phyloP scores from a whole-genome alignment of 768 basidiomycete genomes.

The Mycena metata region DNA sequence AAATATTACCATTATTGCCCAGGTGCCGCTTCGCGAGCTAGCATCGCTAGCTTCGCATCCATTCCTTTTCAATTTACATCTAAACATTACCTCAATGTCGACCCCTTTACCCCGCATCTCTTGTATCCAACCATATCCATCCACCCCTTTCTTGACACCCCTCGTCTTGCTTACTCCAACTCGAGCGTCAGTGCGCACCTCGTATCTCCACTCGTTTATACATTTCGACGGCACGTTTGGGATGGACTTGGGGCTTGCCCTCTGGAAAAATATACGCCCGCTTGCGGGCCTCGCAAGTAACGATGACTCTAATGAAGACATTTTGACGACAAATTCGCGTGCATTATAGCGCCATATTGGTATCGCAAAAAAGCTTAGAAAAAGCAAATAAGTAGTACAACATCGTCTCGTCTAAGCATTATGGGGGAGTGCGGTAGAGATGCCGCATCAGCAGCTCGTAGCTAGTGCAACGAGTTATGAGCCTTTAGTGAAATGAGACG shows the following conservation, averaged over 20 bases:
- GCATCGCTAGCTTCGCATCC: constrained; percentile 32
- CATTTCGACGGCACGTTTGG: constrained; percentile 14
- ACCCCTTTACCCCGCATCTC: constrained; percentile 10
- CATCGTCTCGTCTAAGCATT: constrained; percentile 30
- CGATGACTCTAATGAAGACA: constrained; percentile 25
- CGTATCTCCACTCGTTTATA: constrained; percentile 36
- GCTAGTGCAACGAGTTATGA: constrained; percentile 43
- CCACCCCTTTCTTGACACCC: constrained; percentile 33
- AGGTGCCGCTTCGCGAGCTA: constrained; percentile 33
- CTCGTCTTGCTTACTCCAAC: constrained; percentile 36
- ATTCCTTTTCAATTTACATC: constrained; percentile 31
- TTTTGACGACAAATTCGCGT: constrained; percentile 24
- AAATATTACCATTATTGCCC: constrained; percentile 39
- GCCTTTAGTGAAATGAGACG: not conserved
- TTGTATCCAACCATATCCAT: constrained; percentile 20
- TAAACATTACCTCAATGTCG: constrained; percentile 10
- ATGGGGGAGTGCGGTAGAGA: constrained; percentile 53
- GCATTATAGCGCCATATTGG: constrained; percentile 2
- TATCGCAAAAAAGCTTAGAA: constrained; percentile 13
- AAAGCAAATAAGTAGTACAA: constrained; percentile 39
- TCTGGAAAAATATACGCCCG: constrained; percentile 7
- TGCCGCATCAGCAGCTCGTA: constrained; percentile 71
- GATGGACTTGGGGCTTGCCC: constrained; percentile 23
- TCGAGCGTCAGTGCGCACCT: constrained; percentile 43
- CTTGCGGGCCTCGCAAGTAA: constrained; percentile 28